Percentiles rank a stretch among this genome's conserved stretches.
Conservation (phyloP, 2,329 filamentous ascomycete genomes). For the Pseudocercospora eumusae region DNA sequence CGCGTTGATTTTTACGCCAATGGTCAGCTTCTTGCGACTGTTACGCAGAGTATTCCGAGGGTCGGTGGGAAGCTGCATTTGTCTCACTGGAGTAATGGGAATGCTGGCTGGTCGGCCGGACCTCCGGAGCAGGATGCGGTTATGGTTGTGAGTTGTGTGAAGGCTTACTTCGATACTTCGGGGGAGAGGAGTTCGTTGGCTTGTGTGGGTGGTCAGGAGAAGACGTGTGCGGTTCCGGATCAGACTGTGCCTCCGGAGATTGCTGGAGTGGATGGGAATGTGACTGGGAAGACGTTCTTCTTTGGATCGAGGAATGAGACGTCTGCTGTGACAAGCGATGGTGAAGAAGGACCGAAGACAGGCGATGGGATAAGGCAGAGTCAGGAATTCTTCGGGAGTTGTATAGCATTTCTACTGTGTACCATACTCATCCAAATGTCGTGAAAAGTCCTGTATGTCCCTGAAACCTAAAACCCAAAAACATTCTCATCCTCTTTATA, state of each 20-base stretch:
- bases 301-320: conserved; percentile 12
- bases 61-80: conserved; percentile 67
- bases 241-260: conserved; percentile 24
- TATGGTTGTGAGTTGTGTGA: conserved; percentile 68
- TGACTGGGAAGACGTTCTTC: conserved; percentile 25
- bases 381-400: neutral
- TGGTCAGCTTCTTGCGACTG: conserved; percentile 58
- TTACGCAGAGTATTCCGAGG: conserved; percentile 52
- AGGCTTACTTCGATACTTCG: conserved; percentile 74
- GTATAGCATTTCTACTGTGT: neutral
- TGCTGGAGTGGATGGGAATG: conserved; percentile 17
- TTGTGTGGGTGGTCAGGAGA: neutral
- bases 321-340: neutral
- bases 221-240: conserved; percentile 27
- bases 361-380: neutral
- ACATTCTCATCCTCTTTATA: conserved; percentile 18
- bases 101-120: conserved; percentile 68
- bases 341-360: too few species aligned
- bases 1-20: conserved; percentile 71
- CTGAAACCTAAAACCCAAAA: conserved; percentile 16
- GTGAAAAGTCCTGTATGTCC: too few species aligned
- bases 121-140: conserved; percentile 65
- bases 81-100: conserved; percentile 78
- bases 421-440: too few species aligned
- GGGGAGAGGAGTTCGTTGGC: neutral